A percentile compares a stretch with the other conserved stretches of the same genome.
phyloP scores from a whole-genome alignment of 2,329 filamentous ascomycete genomes.

The Penicillium verrucosum region DNA sequence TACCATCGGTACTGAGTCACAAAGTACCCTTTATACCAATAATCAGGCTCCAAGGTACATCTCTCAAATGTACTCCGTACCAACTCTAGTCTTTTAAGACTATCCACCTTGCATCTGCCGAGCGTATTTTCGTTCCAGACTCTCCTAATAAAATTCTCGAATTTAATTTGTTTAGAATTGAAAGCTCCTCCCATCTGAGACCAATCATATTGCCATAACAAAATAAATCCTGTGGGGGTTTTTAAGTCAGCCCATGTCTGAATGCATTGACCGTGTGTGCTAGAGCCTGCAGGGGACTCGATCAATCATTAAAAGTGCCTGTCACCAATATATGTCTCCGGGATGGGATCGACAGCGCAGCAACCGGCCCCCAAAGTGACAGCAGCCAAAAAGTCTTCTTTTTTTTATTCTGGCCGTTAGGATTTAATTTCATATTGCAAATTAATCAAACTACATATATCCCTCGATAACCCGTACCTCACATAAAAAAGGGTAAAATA shows the following conservation, averaged over 20 bases:
- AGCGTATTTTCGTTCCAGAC: constrained; percentile 19
- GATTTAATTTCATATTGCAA: not conserved
- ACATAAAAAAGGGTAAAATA: not conserved
- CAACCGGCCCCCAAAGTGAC: constrained; percentile 24
- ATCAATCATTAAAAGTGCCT: constrained; percentile 17
- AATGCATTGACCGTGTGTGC: constrained; percentile 25
- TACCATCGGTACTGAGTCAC: not conserved
- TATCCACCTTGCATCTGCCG: constrained; percentile 20
- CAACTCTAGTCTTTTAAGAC: not conserved
- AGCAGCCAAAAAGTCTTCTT: constrained; percentile 19
- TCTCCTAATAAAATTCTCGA: constrained; percentile 1
- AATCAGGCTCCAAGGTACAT: not conserved
- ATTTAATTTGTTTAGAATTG: constrained; percentile 11
- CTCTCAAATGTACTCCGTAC: not conserved
- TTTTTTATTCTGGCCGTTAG: constrained; percentile 3
- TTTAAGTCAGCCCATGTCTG: constrained; percentile 17
- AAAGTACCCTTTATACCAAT: not conserved
- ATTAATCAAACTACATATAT: not conserved
- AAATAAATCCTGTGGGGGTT: constrained; percentile 16
- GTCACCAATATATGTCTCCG: constrained; percentile 17
- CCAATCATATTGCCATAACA: constrained; percentile 14
- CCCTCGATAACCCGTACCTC: constrained; percentile 2
- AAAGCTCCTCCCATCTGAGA: constrained; percentile 6
- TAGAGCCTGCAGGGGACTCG: constrained; percentile 19
- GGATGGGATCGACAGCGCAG: constrained; percentile 30